Base-by-base conservation (phyloP, 2,329 filamentous ascomycete genomes). In the Fusarium sambucinum region DNA sequence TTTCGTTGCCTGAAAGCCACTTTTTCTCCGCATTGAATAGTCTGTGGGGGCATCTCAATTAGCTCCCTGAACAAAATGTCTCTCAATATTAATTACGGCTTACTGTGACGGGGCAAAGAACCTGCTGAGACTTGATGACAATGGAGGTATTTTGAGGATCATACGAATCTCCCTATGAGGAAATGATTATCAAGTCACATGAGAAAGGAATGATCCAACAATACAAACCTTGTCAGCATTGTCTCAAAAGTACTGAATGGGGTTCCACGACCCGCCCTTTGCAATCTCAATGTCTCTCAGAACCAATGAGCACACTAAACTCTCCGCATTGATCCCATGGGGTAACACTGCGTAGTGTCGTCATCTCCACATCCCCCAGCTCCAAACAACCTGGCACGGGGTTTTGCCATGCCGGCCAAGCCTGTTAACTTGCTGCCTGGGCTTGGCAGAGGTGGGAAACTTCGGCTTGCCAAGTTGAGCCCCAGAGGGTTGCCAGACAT, bases 401-500 rank as follows among this genome's bases (percentile, higher is more conserved):
- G 59, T 55, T 40, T 41, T 51, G 41, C 58, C 52, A 63, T 63
- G 60, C 46, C n/a, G 45, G 61, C 61, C 61, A 64, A 64, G 61
- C 25, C 46, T 46, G 12, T 65, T 64, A 64, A 65, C 45, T 52
- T 64, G 61, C 61, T 64, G 61, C 61, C 61, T 64, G n/a, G 53
- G 53, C 61, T 65, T 64, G 61, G 61, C 59, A 46, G n/a, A 21
- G 29, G 23, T 57, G 52, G 42, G 9, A n/a, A n/a, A 16, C 25
- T 27, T 59, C 61, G 60, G 61, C 2, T 64, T 64, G 59, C 59
- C 59, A 47, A 59, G 53, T 64, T 64, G 12, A 41, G 52, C n/a
- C 10, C 45, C 35, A 48, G 29, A 59, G 41, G 61, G 61, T 53
- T 64, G 59, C 35, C 35, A 23, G 30, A 64, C 50, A 37, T 11